Evolutionary conservation across 2,329 filamentous ascomycete genomes (phyloP).

Genomic region (Ciborinia camelliae): DNA sequence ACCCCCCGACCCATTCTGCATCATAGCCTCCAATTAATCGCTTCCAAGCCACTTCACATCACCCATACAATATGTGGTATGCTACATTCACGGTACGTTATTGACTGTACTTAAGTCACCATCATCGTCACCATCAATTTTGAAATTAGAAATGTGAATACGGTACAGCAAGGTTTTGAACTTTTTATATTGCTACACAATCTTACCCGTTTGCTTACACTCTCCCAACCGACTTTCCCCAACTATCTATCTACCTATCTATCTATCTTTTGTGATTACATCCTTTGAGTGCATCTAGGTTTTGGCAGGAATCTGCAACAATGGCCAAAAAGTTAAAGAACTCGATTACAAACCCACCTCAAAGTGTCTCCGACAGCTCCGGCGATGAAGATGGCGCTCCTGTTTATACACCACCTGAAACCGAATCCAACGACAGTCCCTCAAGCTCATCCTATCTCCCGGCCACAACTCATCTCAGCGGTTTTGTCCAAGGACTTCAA

Average conservation of each 20-base stretch:
- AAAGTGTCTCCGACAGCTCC: neutral
- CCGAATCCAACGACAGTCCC: neutral
- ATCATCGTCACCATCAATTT: neutral
- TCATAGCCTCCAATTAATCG: neutral
- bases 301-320: neutral
- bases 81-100: too few species aligned
- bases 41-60: neutral
- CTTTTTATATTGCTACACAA: neutral
- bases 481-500: neutral
- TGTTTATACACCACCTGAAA: constrained; percentile 13
- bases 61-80: neutral
- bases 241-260: too few species aligned
- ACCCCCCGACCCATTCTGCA: too few species aligned
- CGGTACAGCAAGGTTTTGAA: neutral
- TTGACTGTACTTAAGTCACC: neutral
- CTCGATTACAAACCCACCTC: neutral
- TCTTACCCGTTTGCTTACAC: neutral
- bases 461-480: neutral
- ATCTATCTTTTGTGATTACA: neutral
- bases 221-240: neutral
- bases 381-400: constrained; percentile 4
- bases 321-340: constrained; percentile 3
- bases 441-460: neutral
- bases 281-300: neutral
- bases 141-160: neutral